Evolutionary conservation across 2,329 filamentous ascomycete genomes (phyloP), one percentile per base, ranked within the genome.

Genomic region (Penicillium polonicum): DNA sequence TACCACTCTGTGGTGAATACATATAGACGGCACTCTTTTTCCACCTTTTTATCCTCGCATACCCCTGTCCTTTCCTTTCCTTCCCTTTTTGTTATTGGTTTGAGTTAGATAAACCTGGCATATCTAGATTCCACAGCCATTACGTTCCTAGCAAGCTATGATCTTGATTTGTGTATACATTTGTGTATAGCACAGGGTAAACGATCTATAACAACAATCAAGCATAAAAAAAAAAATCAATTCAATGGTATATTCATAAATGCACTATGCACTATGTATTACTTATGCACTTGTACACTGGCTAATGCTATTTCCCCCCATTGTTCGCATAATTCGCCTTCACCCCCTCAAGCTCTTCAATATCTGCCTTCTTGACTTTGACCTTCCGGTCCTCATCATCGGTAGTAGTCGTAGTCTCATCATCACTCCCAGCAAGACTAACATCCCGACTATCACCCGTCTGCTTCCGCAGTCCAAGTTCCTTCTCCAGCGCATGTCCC

Each of bases 391-490:
- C 41, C 62, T 70, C 48, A 59, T 72, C 55, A 35, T 73, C 59
- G 2, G 68, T 62, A 49, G 64, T 57, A 21, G 56, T 45, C 9
- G 49, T 51, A 27, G 48, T 41, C 61, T 77, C 61, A 62, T 72
- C 71, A 21, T 90, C 74, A 68, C 89, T 93, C 66, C 86, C 92
- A 1, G 90, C 88, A 61, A 86, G 83, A 70, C 89, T 92, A 17
- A 91, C 80, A 53, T 85, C 81, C 1, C 81, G 83, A 63, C 88
- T 91, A 1, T 81, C 82, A 0, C 87, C 84, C 7, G 83, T 88
- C 58, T 86, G 83, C 5, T 81, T 83, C 29, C 89, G 78, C 49
- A 94, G 69, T 0, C 91, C 91, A 1, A 95, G 76, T 48, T 86
- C 83, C 68, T 86, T 90, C 59, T 67, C 55, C 42, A 68, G 25